Conservation (phyloP, 2,329 filamentous ascomycete species). For the Cryphonectria radicalis region DNA sequence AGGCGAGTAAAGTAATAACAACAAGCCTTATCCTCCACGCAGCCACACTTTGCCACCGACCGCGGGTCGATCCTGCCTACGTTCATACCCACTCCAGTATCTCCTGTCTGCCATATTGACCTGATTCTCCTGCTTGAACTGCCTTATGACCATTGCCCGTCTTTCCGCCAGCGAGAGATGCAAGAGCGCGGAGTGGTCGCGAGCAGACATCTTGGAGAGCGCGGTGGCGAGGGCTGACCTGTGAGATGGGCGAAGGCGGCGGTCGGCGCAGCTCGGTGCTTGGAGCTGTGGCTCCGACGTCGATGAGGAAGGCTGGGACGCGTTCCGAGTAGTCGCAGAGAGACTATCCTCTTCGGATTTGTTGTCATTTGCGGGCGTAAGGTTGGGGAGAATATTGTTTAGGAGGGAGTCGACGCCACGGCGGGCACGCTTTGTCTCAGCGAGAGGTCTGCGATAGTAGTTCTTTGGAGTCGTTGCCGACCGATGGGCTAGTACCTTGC, state of each 20-base stretch:
- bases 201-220: slow-evolving; percentile 31
- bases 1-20: too few species aligned
- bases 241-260: slow-evolving; percentile 5
- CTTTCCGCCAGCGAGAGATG: slow-evolving; percentile 38
- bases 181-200: slow-evolving; percentile 35
- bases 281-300: background rate
- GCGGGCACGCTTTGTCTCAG: background rate
- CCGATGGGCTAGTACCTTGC: slow-evolving; percentile 40
- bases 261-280: slow-evolving; percentile 7
- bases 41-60: slow-evolving; percentile 7
- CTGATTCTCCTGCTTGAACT: slow-evolving; percentile 37
- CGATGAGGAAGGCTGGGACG: background rate
- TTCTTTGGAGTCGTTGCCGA: slow-evolving; percentile 20
- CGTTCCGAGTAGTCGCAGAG: background rate
- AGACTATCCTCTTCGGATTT: background rate
- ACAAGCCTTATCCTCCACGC: background rate
- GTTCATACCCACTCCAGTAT: slow-evolving; percentile 32
- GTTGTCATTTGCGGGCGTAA: background rate
- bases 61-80: slow-evolving; percentile 1
- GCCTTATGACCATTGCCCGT: slow-evolving; percentile 35
- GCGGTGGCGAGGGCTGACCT: slow-evolving; percentile 2
- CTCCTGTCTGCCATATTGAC: slow-evolving; percentile 30
- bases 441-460: slow-evolving; percentile 7
- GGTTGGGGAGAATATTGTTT: background rate
- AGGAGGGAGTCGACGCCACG: background rate